Evolutionary conservation across 768 basidiomycete species (phyloP).

Genomic region (Ramaria rubella): DNA sequence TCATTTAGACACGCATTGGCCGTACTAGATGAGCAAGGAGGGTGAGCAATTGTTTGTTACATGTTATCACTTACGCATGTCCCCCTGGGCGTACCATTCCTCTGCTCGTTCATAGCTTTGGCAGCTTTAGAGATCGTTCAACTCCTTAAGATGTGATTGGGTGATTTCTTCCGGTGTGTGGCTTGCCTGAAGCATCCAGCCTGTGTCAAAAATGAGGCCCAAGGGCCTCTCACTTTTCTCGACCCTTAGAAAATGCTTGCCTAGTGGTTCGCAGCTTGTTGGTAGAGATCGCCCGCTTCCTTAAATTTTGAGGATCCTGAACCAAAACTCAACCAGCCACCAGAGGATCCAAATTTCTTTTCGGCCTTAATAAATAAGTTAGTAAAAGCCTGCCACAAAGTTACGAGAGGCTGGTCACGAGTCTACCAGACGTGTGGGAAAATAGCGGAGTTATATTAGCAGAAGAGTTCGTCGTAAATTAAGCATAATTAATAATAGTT

Average conservation of each 20-base stretch:
- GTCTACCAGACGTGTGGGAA: no score
- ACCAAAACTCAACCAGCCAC: constrained; percentile 69
- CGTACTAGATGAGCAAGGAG: constrained; percentile 48
- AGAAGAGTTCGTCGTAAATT: no score
- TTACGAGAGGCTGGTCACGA: no score
- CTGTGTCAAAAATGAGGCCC: constrained; percentile 72
- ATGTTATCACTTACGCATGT: constrained; percentile 28
- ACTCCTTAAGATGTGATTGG: constrained; percentile 83
- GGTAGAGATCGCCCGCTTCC: constrained; percentile 93
- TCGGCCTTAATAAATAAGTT: constrained; percentile 82
- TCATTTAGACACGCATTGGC: constrained; percentile 95
- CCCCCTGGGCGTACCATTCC: constrained; percentile 96
- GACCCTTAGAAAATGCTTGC: constrained; percentile 83
- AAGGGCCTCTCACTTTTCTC: constrained; percentile 80
- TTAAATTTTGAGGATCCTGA: constrained; percentile 80
- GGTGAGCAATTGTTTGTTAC: not conserved
- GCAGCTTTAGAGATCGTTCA: constrained; percentile 75
- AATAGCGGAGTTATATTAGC: no score
- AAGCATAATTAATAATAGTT: no score
- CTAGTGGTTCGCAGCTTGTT: constrained; percentile 93
- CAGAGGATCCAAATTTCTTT: constrained; percentile 81
- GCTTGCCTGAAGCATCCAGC: constrained; percentile 93
- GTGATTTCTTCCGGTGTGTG: constrained; percentile 93
- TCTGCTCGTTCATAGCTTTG: constrained; percentile 89
- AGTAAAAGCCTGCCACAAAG: no score